Evolutionary conservation across 371 early-diverging fungal genomes (phyloP), one percentile per base, ranked within the genome.

Genomic region (Actinomortierella wolfii): DNA sequence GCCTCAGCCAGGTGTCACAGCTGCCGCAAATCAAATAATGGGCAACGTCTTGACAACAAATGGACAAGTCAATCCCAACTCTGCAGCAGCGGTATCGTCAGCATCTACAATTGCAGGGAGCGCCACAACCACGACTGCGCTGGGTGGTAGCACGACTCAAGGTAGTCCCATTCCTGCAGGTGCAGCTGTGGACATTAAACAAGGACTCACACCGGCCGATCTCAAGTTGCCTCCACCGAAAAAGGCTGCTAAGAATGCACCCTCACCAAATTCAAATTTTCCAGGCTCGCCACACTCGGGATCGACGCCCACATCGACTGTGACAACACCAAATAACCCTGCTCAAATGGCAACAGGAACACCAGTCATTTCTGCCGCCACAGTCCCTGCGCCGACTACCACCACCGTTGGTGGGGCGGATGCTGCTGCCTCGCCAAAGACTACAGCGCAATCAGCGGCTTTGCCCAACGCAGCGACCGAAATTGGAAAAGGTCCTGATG

Each of bases 151-250:
- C 17, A 17, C 39, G 1, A 56, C 52, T 8, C 56, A 34, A 21
- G n/a, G 46, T 20, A 29, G 51, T n/a, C 34, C 54, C 2, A 18
- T 57, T 0, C 28, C 54, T 15, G 54, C 18, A 8, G 40, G 43
- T 3, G 29, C 58, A 0, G 53, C 49, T 7, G 55, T 49, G 15
- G 43, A 45, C 14, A 54, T 64, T 28, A 69, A 69, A 40, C 51
- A 47, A 39, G 64, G 64, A 34, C 42, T 69, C 20, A 69, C 69
- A 0, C 51, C 69, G 9, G 69, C 69, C 2, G 69, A 69, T 54
- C 60, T 69, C 0, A 69, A 69, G 49, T 25, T 69, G n/a, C 69
- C 69, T 0, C 69, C 69, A 3, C 69, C 64, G 2, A 69, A 45
- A 29, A 69, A 59, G 26, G 34, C 7, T 11, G 4, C 54, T 6